Percentiles rank a stretch among this genome's conserved stretches.
These are phyloP conservation scores for Nannochloris sp. DNA, from an alignment of 139 green algal genomes.

Conservation along the genomic window DNA sequence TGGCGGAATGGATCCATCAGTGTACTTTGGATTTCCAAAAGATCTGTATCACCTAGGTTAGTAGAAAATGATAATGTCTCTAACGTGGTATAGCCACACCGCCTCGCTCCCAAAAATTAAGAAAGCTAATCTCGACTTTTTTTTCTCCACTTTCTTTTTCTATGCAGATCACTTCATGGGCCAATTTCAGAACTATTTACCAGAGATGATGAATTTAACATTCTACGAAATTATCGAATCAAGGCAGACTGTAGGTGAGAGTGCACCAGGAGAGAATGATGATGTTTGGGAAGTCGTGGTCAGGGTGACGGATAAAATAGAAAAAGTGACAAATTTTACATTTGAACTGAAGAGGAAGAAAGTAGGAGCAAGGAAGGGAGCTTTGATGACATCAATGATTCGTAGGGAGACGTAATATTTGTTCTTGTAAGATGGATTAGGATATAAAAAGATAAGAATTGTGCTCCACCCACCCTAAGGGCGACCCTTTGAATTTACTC, in stretches of 20 bases:
- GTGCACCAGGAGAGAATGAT: conserved; percentile 6
- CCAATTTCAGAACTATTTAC: conserved; percentile 31
- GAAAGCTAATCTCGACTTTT: not conserved
- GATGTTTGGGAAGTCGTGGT: too few species aligned
- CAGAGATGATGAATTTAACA: conserved; percentile 26
- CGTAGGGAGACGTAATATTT: not conserved
- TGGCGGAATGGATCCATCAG: conserved; percentile 55
- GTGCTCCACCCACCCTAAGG: too few species aligned
- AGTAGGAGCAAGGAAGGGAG: not conserved
- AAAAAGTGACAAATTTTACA: too few species aligned
- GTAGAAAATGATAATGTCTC: not conserved
- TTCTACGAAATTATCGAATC: conserved; percentile 6
- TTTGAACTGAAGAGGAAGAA: not conserved
- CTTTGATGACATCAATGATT: not conserved
- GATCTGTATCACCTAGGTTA: conserved; percentile 17
- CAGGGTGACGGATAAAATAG: not conserved
- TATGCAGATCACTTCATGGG: conserved; percentile 74
- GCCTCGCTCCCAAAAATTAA: not conserved
- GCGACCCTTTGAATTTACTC: too few species aligned
- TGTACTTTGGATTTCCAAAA: conserved; percentile 37
- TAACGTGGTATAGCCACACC: not conserved
- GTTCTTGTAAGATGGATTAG: not conserved
- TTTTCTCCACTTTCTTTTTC: not conserved
- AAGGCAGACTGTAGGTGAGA: not conserved
- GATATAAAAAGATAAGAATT: not conserved